phyloP scores from a whole-genome alignment of 2,329 filamentous ascomycete species.

The Ophiocordyceps unilateralis region DNA sequence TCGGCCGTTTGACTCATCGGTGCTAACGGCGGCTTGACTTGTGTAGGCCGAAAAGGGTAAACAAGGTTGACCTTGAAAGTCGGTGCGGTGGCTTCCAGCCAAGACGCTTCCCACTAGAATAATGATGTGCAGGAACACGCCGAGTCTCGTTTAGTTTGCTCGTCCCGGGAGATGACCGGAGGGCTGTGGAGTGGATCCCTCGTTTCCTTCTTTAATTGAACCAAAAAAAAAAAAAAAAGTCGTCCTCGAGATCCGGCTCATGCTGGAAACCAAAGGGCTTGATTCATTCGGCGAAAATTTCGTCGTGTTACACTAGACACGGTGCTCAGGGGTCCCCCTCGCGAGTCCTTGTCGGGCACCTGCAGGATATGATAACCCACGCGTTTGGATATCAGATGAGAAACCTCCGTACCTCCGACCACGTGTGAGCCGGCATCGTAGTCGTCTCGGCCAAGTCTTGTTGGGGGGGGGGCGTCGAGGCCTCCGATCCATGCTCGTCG shows the following conservation, averaged over 20 bases:
- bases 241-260: not conserved
- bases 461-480: not conserved
- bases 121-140: not conserved
- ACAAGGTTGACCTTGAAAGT: too few species aligned
- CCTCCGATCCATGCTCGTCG: not conserved
- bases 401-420: not conserved
- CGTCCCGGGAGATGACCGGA: too few species aligned
- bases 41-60: not conserved
- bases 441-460: too few species aligned
- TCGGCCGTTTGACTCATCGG: not conserved
- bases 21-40: not conserved
- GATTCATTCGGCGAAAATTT: not conserved
- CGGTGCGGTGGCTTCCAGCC: not conserved
- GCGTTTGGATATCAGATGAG: not conserved
- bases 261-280: not conserved
- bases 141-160: too few species aligned
- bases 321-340: not conserved
- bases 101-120: too few species aligned
- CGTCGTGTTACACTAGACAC: not conserved
- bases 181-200: too few species aligned
- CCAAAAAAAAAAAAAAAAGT: not conserved
- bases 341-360: not conserved
- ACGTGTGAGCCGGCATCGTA: too few species aligned
- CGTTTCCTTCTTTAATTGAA: too few species aligned
- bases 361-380: not conserved